phyloP scores from a whole-genome alignment of 805 yeast species.

The Starmerella floris region DNA sequence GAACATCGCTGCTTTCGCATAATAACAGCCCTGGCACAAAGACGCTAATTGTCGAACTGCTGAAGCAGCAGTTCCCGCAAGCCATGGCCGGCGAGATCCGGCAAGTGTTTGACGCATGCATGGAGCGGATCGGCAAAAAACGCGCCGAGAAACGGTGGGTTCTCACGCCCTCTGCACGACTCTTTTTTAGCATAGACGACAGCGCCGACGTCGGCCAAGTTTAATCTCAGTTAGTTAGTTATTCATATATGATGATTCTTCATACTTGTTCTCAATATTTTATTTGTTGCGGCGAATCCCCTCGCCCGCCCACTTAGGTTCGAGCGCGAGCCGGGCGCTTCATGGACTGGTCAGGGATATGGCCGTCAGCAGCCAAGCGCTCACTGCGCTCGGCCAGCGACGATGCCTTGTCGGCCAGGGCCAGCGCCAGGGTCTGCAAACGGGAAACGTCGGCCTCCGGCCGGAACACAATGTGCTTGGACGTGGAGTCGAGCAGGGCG shows the following conservation, averaged over 20 bases:
- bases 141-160: constrained; percentile 16
- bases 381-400: constrained; percentile 75
- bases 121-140: constrained; percentile 16
- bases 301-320: neutral
- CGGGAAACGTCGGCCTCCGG: constrained; percentile 69
- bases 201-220: too few relatives aligned
- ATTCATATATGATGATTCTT: neutral
- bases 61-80: constrained; percentile 18
- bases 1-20: constrained; percentile 8
- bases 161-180: constrained; percentile 2
- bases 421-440: constrained; percentile 76
- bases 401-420: constrained; percentile 67
- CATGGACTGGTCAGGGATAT: constrained; percentile 28
- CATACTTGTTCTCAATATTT: neutral
- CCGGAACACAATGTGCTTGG: constrained; percentile 50
- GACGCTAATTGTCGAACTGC: constrained; percentile 19
- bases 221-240: neutral
- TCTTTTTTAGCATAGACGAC: constrained; percentile 3
- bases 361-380: constrained; percentile 67
- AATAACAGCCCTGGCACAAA: constrained; percentile 17
- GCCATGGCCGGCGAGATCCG: constrained; percentile 13
- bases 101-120: constrained; percentile 9
- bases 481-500: constrained; percentile 59
- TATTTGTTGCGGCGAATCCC: neutral
- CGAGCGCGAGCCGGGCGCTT: constrained; percentile 12